A percentile compares a stretch with the other conserved stretches of the same genome.
Conservation (phyloP, 2,329 filamentous ascomycete species). For the Rugonectria rugulosa region DNA sequence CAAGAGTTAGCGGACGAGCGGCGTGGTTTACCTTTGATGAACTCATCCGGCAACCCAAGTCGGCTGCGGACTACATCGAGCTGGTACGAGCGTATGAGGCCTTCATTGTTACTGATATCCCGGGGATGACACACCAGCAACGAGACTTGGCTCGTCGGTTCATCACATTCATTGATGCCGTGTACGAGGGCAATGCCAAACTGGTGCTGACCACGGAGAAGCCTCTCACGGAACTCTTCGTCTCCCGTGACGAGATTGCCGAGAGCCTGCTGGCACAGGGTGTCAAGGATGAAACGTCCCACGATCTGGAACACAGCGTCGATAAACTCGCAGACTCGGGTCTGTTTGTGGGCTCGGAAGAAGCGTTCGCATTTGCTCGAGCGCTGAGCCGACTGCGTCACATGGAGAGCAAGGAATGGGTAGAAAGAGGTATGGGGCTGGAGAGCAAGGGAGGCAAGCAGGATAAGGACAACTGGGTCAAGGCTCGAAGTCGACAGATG, state of each 20-base stretch:
- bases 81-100: conserved; percentile 88
- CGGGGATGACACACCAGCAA: conserved; percentile 86
- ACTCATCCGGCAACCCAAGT: conserved; percentile 85
- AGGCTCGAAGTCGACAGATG: conserved; percentile 71
- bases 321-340: conserved; percentile 83
- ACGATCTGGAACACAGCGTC: conserved; percentile 87
- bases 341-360: conserved; percentile 93
- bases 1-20: conserved; percentile 84
- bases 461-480: conserved; percentile 71
- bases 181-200: conserved; percentile 94
- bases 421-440: conserved; percentile 79
- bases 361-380: conserved; percentile 93
- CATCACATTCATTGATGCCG: conserved; percentile 96
- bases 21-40: conserved; percentile 94
- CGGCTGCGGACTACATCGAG: conserved; percentile 95
- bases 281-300: conserved; percentile 74
- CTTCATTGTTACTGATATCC: conserved; percentile 90
- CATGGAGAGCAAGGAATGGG: conserved; percentile 96
- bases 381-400: conserved; percentile 85
- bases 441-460: conserved; percentile 70
- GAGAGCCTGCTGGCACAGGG: conserved; percentile 61
- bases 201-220: conserved; percentile 91
- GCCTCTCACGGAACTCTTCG: conserved; percentile 84
- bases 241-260: conserved; percentile 74
- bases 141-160: conserved; percentile 90